Evolutionary conservation across 2,329 filamentous ascomycete species (phyloP).

Genomic region (Sporothrix inflata): DNA sequence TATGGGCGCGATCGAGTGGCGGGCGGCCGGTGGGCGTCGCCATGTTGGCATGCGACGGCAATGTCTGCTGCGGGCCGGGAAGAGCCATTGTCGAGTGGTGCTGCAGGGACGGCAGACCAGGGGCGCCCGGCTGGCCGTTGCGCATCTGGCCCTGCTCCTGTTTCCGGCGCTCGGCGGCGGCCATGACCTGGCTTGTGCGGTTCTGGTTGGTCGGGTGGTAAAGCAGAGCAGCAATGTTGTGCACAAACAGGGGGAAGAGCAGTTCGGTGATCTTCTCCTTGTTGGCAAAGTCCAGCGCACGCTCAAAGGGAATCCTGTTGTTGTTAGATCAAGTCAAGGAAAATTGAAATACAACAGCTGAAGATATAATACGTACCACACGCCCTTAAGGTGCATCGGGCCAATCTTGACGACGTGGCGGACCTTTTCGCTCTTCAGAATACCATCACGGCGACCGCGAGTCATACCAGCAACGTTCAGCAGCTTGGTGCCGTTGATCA

Average conservation of each 20-base stretch:
- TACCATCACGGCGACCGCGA: conserved; percentile 89
- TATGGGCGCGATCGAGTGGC: conserved; percentile 80
- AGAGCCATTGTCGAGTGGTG: conserved; percentile 64
- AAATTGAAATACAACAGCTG: conserved; percentile 30
- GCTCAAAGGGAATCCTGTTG: conserved; percentile 91
- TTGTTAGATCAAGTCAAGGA: not conserved
- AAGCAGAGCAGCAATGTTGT: conserved; percentile 90
- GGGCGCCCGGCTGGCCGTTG: conserved; percentile 57
- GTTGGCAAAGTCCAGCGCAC: conserved; percentile 97
- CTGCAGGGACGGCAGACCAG: conserved; percentile 68
- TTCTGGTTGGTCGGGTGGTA: conserved; percentile 92
- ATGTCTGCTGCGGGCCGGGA: conserved; percentile 56
- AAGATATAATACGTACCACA: conserved; percentile 68
- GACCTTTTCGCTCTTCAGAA: conserved; percentile 96
- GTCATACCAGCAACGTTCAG: conserved; percentile 99
- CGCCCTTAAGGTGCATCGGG: conserved; percentile 97
- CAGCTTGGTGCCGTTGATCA: conserved; percentile 98
- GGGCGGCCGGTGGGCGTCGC: conserved; percentile 60
- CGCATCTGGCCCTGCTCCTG: conserved; percentile 72
- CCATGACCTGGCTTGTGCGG: conserved; percentile 83
- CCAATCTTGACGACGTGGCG: conserved; percentile 98
- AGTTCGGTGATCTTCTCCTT: conserved; percentile 99
- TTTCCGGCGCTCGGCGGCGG: conserved; percentile 77
- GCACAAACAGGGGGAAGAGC: conserved; percentile 93
- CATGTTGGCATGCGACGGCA: conserved; percentile 70